Conservation (phyloP, 73 alveolate genomes). For the Tetrahymena thermophila region DNA sequence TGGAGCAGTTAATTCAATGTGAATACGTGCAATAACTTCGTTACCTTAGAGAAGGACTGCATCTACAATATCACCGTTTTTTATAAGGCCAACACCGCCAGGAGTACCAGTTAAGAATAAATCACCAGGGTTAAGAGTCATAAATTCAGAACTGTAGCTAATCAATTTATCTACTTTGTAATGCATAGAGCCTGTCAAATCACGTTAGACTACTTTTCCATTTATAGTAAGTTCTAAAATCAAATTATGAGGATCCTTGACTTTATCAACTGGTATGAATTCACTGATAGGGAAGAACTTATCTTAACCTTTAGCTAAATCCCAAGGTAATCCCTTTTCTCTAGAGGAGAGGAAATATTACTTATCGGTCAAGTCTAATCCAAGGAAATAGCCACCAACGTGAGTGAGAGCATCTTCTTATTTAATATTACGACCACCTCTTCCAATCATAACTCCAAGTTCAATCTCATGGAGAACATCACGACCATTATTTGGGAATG, state of each 20-base stretch:
- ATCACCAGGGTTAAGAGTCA: slow-evolving; percentile 80
- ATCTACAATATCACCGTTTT: slow-evolving; percentile 45
- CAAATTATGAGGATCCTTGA: slow-evolving; percentile 60
- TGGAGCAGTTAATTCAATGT: background rate
- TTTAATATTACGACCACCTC: slow-evolving; percentile 44
- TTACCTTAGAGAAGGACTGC: slow-evolving; percentile 5
- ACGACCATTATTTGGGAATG: slow-evolving; percentile 7
- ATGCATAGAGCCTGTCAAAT: slow-evolving; percentile 55
- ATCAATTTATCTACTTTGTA: slow-evolving; percentile 51
- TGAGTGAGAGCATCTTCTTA: slow-evolving; percentile 52
- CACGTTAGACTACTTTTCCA: slow-evolving; percentile 41
- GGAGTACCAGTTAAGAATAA: slow-evolving; percentile 81
- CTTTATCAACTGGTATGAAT: slow-evolving; percentile 30
- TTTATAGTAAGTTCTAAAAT: slow-evolving; percentile 41
- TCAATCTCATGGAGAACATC: slow-evolving; percentile 80
- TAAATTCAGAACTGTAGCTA: slow-evolving; percentile 31
- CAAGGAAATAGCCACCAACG: slow-evolving; percentile 69
- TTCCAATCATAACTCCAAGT: slow-evolving; percentile 63
- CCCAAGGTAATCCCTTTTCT: slow-evolving; percentile 73
- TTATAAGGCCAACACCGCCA: slow-evolving; percentile 68
- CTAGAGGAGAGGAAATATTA: slow-evolving; percentile 45
- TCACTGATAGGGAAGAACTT: slow-evolving; percentile 62
- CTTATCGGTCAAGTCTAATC: slow-evolving; percentile 66
- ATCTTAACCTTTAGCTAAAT: slow-evolving; percentile 65
- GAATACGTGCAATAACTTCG: background rate